Conservation (phyloP, 2,329 filamentous ascomycete species). For the Alternaria alternata region DNA sequence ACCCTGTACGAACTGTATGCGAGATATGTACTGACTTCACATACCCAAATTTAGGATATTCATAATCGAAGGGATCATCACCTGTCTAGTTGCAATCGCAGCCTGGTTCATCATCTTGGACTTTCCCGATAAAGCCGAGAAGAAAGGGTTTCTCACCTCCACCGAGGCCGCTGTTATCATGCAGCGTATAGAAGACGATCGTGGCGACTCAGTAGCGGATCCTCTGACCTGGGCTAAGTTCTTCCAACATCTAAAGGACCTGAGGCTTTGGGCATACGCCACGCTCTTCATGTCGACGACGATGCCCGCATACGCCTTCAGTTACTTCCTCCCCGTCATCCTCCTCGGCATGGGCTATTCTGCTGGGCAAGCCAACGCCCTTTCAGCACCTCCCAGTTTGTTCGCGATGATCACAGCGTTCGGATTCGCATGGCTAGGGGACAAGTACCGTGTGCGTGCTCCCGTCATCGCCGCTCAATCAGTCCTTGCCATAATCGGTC, state of each 20-base stretch:
- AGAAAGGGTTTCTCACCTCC: conserved; percentile 31
- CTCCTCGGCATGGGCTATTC: conserved; percentile 36
- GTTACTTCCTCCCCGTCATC: conserved; percentile 40
- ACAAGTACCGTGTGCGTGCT: conserved; percentile 35
- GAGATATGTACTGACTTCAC: background rate
- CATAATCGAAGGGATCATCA: conserved; percentile 39
- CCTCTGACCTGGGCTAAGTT: conserved; percentile 31
- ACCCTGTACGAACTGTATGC: background rate
- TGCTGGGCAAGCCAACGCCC: conserved; percentile 24
- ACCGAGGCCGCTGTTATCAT: conserved; percentile 28
- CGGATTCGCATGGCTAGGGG: conserved; percentile 32
- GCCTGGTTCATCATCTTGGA: conserved; percentile 39
- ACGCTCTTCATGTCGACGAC: conserved; percentile 36
- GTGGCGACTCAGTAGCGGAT: conserved; percentile 34
- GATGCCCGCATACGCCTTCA: conserved; percentile 35
- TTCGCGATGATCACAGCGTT: conserved; percentile 36
- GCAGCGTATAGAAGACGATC: conserved; percentile 35
- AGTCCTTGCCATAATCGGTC: conserved; percentile 30
- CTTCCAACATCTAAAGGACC: conserved; percentile 27
- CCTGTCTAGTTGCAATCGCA: conserved; percentile 35
- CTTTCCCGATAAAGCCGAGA: conserved; percentile 38
- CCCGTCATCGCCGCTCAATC: conserved; percentile 34
- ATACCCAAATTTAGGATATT: conserved; percentile 30
- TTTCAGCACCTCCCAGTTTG: conserved; percentile 37
- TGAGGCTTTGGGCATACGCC: conserved; percentile 35